Conservation (phyloP, 805 yeast genomes). For the Saturnispora halmiae region DNA sequence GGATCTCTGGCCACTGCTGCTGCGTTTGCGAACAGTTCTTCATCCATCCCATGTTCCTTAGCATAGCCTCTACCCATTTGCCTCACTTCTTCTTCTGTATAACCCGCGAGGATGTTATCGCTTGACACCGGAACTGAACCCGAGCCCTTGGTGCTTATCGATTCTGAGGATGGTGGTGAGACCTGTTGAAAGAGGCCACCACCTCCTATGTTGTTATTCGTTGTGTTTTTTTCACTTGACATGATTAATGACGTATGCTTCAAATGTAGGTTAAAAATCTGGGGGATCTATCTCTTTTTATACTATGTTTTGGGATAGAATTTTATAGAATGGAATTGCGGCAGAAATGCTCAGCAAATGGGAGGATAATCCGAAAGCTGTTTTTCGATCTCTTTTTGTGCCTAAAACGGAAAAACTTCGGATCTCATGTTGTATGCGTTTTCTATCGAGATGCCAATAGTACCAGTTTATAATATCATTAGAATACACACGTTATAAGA, state of each 20-base stretch:
- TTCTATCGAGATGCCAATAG: too few relatives aligned
- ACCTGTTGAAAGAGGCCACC: not conserved
- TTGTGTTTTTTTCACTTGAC: not conserved
- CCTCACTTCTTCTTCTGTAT: constrained; percentile 54
- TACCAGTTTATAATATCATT: too few relatives aligned
- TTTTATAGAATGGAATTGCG: not conserved
- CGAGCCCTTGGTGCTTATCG: not conserved
- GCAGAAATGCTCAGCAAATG: not conserved
- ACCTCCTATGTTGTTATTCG: not conserved
- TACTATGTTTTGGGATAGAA: not conserved
- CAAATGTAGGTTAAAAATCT: not conserved
- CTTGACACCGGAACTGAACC: not conserved
- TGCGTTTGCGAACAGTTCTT: constrained; percentile 51
- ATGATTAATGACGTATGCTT: not conserved
- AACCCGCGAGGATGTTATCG: constrained; percentile 45
- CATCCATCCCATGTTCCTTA: constrained; percentile 42
- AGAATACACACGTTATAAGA: too few relatives aligned
- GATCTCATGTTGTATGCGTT: too few relatives aligned
- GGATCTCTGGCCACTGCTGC: constrained; percentile 65
- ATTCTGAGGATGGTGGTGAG: not conserved
- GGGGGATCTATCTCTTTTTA: not conserved
- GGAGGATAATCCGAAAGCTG: too few relatives aligned
- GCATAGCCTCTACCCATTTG: constrained; percentile 66
- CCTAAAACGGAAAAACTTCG: too few relatives aligned
- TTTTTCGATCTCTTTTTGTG: too few relatives aligned